Percentiles rank a stretch among this genome's conserved stretches.
phyloP scores from a whole-genome alignment of 371 early-diverging fungal species.

The Zychaea mexicana region DNA sequence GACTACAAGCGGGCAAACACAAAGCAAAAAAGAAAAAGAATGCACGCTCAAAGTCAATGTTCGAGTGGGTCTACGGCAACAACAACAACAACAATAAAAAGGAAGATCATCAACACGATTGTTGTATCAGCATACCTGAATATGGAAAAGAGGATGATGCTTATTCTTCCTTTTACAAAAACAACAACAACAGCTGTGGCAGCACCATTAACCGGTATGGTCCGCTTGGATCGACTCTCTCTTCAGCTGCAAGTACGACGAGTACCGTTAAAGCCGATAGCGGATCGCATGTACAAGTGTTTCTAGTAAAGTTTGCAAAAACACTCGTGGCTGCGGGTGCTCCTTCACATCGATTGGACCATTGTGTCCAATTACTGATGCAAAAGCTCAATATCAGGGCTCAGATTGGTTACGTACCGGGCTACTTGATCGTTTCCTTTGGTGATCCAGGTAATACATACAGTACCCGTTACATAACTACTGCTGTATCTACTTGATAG shows the following conservation, averaged over 20 bases:
- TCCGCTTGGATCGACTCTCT: background rate
- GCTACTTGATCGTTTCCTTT: conserved; percentile 65
- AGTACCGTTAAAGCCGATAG: conserved; percentile 6
- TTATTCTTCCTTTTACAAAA: no score
- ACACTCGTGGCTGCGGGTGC: conserved; percentile 69
- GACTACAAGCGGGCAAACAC: background rate
- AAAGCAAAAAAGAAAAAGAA: conserved; percentile 16
- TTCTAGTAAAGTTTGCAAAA: conserved; percentile 40
- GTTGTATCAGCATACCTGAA: conserved; percentile 13
- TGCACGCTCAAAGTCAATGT: conserved; percentile 32
- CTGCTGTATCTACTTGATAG: no score
- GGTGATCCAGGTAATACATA: conserved; percentile 46
- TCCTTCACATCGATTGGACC: conserved; percentile 75
- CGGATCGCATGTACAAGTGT: conserved; percentile 7
- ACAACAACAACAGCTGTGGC: background rate
- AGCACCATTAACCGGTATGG: background rate
- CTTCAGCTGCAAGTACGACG: conserved; percentile 1
- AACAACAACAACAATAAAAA: background rate
- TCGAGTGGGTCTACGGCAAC: conserved; percentile 22
- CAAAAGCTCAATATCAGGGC: conserved; percentile 50
- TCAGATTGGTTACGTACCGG: conserved; percentile 62
- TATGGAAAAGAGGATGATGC: background rate
- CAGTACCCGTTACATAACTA: no score
- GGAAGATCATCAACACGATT: background rate
- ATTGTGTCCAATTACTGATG: conserved; percentile 52